Conservation (phyloP, 2,329 filamentous ascomycete species). For the Clarireedia paspali region DNA sequence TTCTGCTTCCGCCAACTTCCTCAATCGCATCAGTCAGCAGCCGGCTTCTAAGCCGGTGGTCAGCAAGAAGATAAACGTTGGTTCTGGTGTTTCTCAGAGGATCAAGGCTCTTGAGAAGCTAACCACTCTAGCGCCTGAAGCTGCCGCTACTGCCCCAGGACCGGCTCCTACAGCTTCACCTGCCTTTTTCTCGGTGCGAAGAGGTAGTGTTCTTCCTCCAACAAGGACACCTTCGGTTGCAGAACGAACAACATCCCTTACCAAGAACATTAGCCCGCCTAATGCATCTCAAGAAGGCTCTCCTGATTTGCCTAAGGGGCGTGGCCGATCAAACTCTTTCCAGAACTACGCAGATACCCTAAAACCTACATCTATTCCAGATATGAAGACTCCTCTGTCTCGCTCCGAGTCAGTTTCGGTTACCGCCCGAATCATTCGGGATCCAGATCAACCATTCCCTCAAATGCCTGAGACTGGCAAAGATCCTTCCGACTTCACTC, state of each 20-base stretch:
- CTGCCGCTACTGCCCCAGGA: constrained; percentile 12
- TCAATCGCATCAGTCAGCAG: constrained; percentile 48
- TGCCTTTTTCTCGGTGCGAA: constrained; percentile 53
- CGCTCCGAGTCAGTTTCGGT: constrained; percentile 77
- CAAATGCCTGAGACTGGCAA: constrained; percentile 35
- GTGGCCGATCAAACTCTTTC: constrained; percentile 27
- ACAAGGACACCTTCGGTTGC: constrained; percentile 31
- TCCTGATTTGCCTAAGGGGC: constrained; percentile 33
- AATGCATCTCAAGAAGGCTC: constrained; percentile 39
- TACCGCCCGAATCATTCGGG: constrained; percentile 74
- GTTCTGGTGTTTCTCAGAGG: constrained; percentile 84
- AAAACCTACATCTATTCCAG: constrained; percentile 13
- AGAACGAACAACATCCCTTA: constrained; percentile 32
- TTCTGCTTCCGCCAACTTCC: constrained; percentile 47
- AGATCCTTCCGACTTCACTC: constrained; percentile 36
- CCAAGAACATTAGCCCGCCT: constrained; percentile 29
- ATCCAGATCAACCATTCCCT: constrained; percentile 40
- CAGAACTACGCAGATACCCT: constrained; percentile 22
- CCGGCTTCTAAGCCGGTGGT: constrained; percentile 40
- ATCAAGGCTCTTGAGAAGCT: constrained; percentile 90
- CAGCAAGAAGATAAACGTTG: constrained; percentile 69
- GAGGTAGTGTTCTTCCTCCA: constrained; percentile 28
- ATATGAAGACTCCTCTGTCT: constrained; percentile 32
- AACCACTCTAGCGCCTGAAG: constrained; percentile 40
- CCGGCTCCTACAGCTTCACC: constrained; percentile 37